Conservation (phyloP, 305 asterid genomes). For the Plantago rigida region DNA sequence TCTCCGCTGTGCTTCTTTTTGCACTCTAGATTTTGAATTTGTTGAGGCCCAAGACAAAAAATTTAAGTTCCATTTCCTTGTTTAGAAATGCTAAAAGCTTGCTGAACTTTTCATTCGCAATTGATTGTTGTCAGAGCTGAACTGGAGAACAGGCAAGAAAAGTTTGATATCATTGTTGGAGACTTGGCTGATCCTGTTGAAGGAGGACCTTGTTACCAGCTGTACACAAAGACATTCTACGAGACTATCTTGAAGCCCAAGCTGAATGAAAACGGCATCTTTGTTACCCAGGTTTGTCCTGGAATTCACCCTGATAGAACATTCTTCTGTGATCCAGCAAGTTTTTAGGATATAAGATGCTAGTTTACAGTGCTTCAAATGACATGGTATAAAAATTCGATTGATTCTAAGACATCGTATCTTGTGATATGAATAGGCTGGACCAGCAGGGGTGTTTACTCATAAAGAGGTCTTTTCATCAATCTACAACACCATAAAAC, state of each 20-base stretch:
- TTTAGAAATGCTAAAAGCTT: not conserved
- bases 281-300: slow-evolving; percentile 71
- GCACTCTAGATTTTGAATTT: not conserved
- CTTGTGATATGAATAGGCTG: slow-evolving; percentile 47
- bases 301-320: not conserved
- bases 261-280: slow-evolving; percentile 63
- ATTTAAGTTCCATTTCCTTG: not conserved
- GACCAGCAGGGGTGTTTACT: slow-evolving; percentile 91
- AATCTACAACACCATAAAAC: slow-evolving; percentile 80
- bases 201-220: slow-evolving; percentile 96
- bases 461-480: slow-evolving; percentile 93
- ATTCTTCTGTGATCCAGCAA: too few relatives aligned
- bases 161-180: slow-evolving; percentile 77
- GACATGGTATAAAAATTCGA: too few relatives aligned
- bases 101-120: not conserved
- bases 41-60: too few relatives aligned
- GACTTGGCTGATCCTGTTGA: slow-evolving; percentile 96
- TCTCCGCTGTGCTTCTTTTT: too few relatives aligned
- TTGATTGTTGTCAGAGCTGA: slow-evolving; percentile 44
- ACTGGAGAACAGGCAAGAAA: slow-evolving; percentile 62
- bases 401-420: too few relatives aligned
- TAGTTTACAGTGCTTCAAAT: too few relatives aligned
- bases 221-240: slow-evolving; percentile 78
- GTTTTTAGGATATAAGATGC: too few relatives aligned
- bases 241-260: slow-evolving; percentile 76